Conservation (phyloP, 441 rosid genomes). For the Flueggea neowawraea region DNA sequence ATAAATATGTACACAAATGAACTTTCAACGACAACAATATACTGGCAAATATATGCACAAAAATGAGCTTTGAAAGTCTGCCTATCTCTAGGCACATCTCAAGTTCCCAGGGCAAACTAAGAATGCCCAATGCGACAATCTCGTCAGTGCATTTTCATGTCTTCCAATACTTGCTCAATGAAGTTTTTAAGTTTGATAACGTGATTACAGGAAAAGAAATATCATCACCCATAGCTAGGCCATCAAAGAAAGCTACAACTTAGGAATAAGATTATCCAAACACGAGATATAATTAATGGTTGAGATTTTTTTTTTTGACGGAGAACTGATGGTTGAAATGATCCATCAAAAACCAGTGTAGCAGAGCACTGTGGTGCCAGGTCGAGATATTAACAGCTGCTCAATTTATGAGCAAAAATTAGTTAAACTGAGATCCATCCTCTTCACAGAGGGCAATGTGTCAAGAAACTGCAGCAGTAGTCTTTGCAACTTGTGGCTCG, state of each 20-base stretch:
- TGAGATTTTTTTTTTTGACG: not conserved
- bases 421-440: conserved; percentile 1
- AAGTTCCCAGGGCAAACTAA: too few species aligned
- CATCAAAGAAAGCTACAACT: not conserved
- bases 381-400: conserved; percentile 14
- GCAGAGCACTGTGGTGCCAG: not conserved
- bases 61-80: too few species aligned
- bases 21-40: too few species aligned
- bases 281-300: not conserved
- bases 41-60: too few species aligned
- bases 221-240: too few species aligned
- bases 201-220: too few species aligned
- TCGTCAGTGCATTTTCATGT: too few species aligned
- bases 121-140: too few species aligned
- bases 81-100: too few species aligned
- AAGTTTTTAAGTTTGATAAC: too few species aligned
- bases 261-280: not conserved
- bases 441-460: conserved; percentile 7
- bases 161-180: too few species aligned
- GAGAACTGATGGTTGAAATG: conserved; percentile 11
- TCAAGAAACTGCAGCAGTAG: conserved; percentile 45
- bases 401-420: conserved; percentile 13
- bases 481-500: conserved; percentile 29
- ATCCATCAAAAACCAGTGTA: conserved; percentile 13
- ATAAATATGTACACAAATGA: too few species aligned